Percentiles rank a stretch among this genome's conserved stretches.
Conservation (phyloP, 768 basidiomycete genomes). For the Mycena rosella region DNA sequence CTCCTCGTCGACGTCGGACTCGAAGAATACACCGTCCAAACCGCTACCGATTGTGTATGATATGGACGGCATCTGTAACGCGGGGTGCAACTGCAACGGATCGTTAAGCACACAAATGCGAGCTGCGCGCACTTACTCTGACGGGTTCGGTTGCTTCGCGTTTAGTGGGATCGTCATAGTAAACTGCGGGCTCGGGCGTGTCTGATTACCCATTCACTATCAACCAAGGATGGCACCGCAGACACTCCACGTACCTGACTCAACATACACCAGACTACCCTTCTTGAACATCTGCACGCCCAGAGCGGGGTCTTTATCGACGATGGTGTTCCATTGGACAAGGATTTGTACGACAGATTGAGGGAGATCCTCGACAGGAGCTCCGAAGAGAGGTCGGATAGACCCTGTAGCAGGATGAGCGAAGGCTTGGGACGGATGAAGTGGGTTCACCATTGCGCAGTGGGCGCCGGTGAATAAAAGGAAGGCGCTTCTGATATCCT, state of each 20-base stretch:
- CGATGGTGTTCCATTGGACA: conserved; percentile 19
- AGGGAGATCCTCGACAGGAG: conserved; percentile 18
- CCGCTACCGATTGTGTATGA: background rate
- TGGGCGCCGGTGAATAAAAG: background rate
- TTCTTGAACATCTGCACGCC: conserved; percentile 22
- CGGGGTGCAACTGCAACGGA: conserved; percentile 1
- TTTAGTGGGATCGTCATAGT: background rate
- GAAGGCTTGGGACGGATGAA: background rate
- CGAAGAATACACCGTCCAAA: background rate
- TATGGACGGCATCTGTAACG: background rate
- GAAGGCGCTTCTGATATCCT: background rate
- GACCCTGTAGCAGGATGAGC: background rate
- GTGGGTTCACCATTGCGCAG: background rate
- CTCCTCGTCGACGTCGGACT: background rate
- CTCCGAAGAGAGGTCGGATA: conserved; percentile 2
- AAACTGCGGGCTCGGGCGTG: background rate
- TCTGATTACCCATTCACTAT: background rate
- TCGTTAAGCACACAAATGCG: background rate
- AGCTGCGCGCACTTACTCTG: background rate
- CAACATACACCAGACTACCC: conserved; percentile 7
- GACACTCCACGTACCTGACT: background rate
- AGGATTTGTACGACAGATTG: conserved; percentile 7
- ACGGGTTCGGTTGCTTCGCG: background rate
- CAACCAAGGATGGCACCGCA: no score
- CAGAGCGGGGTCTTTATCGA: conserved; percentile 6